These are phyloP conservation scores for Priceomyces fermenticarens DNA, from an alignment of 805 yeast species.

Conservation along the genomic window DNA sequence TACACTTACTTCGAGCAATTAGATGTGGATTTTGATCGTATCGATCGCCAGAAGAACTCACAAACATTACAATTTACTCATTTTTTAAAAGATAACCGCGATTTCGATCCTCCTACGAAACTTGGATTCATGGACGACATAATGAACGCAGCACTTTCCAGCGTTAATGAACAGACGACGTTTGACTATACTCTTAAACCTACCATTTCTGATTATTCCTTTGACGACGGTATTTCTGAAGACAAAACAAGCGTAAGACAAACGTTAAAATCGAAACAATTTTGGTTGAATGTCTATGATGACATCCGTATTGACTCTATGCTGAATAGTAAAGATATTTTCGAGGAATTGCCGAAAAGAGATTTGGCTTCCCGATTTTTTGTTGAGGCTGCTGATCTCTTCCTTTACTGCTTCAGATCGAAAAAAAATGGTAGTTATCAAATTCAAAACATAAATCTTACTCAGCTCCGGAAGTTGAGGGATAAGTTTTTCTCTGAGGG, in stretches of 20 bases:
- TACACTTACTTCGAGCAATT: slow-evolving; percentile 6
- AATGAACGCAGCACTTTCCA: not conserved
- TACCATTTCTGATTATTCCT: not conserved
- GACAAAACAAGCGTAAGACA: slow-evolving; percentile 5
- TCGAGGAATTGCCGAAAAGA: slow-evolving; percentile 18
- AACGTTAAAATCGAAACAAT: slow-evolving; percentile 15
- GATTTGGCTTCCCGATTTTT: slow-evolving; percentile 16
- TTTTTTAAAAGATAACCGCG: not conserved
- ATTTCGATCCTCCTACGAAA: not conserved
- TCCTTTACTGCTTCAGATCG: slow-evolving; percentile 14
- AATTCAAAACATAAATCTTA: not conserved
- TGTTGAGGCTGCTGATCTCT: slow-evolving; percentile 20
- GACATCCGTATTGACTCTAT: slow-evolving; percentile 21
- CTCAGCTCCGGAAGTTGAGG: not conserved
- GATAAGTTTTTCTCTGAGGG: not conserved
- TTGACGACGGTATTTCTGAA: not conserved
- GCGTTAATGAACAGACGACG: not conserved
- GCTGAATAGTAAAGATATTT: slow-evolving; percentile 10
- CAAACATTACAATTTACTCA: not conserved
- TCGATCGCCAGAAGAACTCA: not conserved
- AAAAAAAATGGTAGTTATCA: not conserved
- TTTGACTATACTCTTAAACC: not conserved
- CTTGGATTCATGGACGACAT: not conserved
- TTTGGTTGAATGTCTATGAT: slow-evolving; percentile 31
- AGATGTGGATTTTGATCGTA: not conserved